Evolutionary conservation across 441 rosid species (phyloP), one percentile per base, ranked within the genome.

Genomic region (Adansonia madagascariensis): DNA sequence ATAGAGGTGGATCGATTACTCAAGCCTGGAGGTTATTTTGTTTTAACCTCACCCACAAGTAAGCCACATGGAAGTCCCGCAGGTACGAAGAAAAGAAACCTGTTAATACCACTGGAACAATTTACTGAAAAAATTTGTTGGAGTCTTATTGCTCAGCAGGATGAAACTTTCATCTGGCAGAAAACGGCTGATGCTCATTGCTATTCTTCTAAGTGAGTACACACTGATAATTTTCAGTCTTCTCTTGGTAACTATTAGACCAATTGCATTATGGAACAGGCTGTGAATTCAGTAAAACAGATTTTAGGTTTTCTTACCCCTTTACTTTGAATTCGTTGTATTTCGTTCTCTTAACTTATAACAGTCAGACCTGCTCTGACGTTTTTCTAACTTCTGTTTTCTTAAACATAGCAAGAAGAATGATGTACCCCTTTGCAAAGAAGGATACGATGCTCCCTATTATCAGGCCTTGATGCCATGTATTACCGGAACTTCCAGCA

Each of bases 111-210:
- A 17, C 81, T 90, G 73, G 89, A 91, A 82, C 91, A 89, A 65
- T 87, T 89, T 76, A 83, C 93, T 35, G 93, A 88, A 74, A 88
- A 88, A 80, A 88, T 96, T 35, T 94, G 98, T 66, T 96, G 99
- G 99, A 90, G 86, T 82, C 84, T 91, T 50, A 84, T 88, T 77
- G 93, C 94, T 82, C 99, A 96, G 92, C 99, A 92, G 76, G 97
- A 96, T 20, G 98, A 96, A 86, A 92, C 97, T 63, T 90, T 89
- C 79, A 86, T 96, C 82, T 96, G 99, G 98, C 98, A 96, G 86
- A 94, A 96, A 90, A 94, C 98, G 74, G 76, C 77, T 0, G 94
- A 91, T 77, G 75, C 81, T 66, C 17, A 78, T 65, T 94, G 97
- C 85, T 90, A 89, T 77, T 77, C 80, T 3, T 89, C 97, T 78